Conservation (phyloP, 371 early-diverging fungal genomes). For the Paraphysoderma sedebokerense region DNA sequence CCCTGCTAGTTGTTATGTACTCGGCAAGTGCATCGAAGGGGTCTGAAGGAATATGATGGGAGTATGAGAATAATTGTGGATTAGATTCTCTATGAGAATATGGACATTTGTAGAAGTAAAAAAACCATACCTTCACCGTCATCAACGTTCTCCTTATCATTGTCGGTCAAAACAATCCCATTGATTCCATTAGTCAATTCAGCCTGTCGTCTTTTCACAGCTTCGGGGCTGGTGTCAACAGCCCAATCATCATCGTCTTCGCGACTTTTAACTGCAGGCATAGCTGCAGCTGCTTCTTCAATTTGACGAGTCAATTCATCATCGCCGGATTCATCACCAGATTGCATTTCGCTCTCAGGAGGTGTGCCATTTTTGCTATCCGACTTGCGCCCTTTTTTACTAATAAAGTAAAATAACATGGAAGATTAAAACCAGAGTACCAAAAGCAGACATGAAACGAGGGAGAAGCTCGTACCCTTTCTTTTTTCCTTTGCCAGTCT, state of each 20-base stretch:
- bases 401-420: no score
- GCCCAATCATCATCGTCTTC: conserved; percentile 69
- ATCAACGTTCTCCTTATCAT: conserved; percentile 14
- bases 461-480: no score
- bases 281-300: conserved; percentile 44
- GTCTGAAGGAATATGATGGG: conserved; percentile 9
- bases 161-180: conserved; percentile 23
- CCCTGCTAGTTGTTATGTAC: conserved; percentile 10
- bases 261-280: conserved; percentile 24
- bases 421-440: no score
- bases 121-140: conserved; percentile 8
- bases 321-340: conserved; percentile 32
- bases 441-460: no score
- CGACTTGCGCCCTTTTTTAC: conserved; percentile 23
- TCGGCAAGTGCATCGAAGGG: conserved; percentile 21
- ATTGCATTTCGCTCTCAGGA: conserved; percentile 16
- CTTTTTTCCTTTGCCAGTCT: conserved; percentile 22
- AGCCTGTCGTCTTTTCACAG: conserved; percentile 55
- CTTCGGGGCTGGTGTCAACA: conserved; percentile 59
- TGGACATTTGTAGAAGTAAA: neutral
- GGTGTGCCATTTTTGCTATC: conserved; percentile 20
- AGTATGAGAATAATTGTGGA: no score
- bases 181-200: conserved; percentile 29
- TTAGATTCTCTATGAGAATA: neutral
- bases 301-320: conserved; percentile 53